Percentiles rank a stretch among this genome's conserved stretches.
Evolutionary conservation across 257 asterid species (phyloP).

Genomic region (Solanum piurae): DNA sequence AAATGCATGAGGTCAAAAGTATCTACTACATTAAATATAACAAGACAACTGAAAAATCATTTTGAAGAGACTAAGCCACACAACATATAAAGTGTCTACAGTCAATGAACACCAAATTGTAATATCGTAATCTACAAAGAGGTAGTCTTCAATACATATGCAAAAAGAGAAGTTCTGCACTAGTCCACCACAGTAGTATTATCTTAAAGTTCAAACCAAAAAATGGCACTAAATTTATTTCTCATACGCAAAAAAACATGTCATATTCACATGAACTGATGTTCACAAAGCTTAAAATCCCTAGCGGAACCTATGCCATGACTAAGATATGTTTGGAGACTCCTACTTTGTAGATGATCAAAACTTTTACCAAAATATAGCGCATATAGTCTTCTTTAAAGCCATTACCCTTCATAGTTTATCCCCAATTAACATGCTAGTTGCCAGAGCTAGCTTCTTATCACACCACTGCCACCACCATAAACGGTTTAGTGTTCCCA

Average conservation of each 20-base stretch:
- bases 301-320: background rate
- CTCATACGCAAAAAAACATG: background rate
- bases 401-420: background rate
- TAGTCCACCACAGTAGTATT: background rate
- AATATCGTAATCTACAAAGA: background rate
- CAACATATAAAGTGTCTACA: background rate
- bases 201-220: background rate
- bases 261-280: background rate
- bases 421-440: background rate
- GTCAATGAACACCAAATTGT: background rate
- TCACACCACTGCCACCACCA: background rate
- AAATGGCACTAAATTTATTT: background rate
- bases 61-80: background rate
- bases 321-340: background rate
- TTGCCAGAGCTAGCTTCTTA: background rate
- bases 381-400: background rate
- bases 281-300: background rate
- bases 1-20: background rate
- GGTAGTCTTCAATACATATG: background rate
- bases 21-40: background rate
- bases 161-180: background rate
- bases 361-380: background rate
- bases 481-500: background rate
- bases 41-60: background rate
- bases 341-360: background rate